Conservation (phyloP, 2,329 filamentous ascomycete genomes). For the Aureobasidium leucospermi region DNA sequence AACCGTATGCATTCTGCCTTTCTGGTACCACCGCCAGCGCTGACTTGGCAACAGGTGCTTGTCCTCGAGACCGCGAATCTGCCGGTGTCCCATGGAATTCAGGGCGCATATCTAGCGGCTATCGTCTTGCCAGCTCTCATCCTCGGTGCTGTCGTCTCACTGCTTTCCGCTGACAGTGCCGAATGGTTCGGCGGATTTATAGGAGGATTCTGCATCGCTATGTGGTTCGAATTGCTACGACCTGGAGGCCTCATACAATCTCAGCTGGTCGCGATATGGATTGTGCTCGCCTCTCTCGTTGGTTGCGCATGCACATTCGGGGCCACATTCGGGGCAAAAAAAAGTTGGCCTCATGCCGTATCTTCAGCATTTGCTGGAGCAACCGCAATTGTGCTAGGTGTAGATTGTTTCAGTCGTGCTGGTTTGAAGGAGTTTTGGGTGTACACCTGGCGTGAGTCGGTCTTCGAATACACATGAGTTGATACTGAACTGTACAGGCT, state of each 20-base stretch:
- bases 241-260: conserved; percentile 65
- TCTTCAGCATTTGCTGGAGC: conserved; percentile 75
- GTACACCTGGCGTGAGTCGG: conserved; percentile 67
- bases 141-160: conserved; percentile 59
- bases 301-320: conserved; percentile 67
- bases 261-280: conserved; percentile 25
- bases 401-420: conserved; percentile 85
- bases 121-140: conserved; percentile 63
- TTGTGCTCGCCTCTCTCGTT: conserved; percentile 68
- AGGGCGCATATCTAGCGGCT: conserved; percentile 82
- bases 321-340: conserved; percentile 65
- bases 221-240: conserved; percentile 81
- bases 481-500: conserved; percentile 32
- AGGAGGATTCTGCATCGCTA: conserved; percentile 75
- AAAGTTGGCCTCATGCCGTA: conserved; percentile 55
- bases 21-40: conserved; percentile 5
- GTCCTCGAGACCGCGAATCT: conserved; percentile 59
- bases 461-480: not conserved
- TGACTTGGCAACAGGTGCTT: conserved; percentile 45
- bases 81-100: conserved; percentile 65
- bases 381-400: conserved; percentile 70
- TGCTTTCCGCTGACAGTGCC: conserved; percentile 77
- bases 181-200: conserved; percentile 80
- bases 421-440: conserved; percentile 95
- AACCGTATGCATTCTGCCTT: conserved; percentile 39